Conservation (phyloP, 2,329 filamentous ascomycete genomes). For the Calonectria multiphialidica region DNA sequence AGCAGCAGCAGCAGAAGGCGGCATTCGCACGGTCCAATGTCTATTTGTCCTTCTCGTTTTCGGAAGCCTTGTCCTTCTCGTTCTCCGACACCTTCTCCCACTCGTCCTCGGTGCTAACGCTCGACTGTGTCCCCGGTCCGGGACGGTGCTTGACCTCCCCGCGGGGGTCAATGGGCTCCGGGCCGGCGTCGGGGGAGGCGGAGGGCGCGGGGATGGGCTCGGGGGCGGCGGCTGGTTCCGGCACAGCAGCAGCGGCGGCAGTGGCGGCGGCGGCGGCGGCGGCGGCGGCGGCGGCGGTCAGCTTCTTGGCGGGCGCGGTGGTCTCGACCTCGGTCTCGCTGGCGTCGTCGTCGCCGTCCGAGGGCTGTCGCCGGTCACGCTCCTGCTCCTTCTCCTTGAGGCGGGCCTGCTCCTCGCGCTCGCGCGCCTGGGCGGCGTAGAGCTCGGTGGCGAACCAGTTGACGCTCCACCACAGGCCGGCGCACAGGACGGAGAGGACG, state of each 20-base stretch:
- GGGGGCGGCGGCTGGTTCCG: constrained; percentile 40
- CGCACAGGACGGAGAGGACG: constrained; percentile 83
- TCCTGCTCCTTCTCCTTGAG: constrained; percentile 48
- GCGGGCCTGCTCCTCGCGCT: constrained; percentile 54
- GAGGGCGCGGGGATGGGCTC: constrained; percentile 29
- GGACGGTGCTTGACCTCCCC: constrained; percentile 65
- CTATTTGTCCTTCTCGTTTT: constrained; percentile 70
- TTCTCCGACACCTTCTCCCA: constrained; percentile 94
- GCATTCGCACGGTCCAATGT: constrained; percentile 9
- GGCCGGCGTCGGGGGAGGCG: constrained; percentile 49
- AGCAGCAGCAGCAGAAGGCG: background rate
- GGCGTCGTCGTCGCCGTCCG: constrained; percentile 43
- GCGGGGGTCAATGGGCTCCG: constrained; percentile 55
- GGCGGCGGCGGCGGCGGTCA: constrained; percentile 14
- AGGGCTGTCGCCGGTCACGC: constrained; percentile 21
- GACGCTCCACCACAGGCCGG: constrained; percentile 89
- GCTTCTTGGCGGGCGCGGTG: constrained; percentile 32
- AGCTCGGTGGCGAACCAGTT: constrained; percentile 93
- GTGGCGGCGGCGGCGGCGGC: constrained; percentile 16
- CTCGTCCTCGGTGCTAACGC: constrained; percentile 89
- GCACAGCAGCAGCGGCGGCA: constrained; percentile 17
- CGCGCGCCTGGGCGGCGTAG: constrained; percentile 55
- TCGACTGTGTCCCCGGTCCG: constrained; percentile 62
- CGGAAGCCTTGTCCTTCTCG: constrained; percentile 62
- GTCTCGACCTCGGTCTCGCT: constrained; percentile 58